Base-by-base conservation (phyloP, 495 filamentous ascomycete genomes). In the Trypethelium eluteriae region DNA sequence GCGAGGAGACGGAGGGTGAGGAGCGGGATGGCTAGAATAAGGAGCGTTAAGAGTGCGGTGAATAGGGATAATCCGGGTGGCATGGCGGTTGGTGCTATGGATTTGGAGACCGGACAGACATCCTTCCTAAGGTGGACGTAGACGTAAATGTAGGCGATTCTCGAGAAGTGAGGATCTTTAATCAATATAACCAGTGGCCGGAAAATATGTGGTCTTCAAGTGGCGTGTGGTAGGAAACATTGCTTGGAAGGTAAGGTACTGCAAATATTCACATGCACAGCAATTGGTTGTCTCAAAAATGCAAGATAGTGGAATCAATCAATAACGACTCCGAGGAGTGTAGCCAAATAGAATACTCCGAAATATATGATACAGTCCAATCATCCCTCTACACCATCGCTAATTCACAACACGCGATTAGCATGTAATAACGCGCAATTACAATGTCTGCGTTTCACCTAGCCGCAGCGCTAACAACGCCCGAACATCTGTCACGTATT, bases 401-500 rank as follows among this genome's bases (percentile, higher is more conserved):
- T 63, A 41, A 63, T 10, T 41, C 62, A 41, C n/a, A n/a, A 41
- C 14, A 41, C 41, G 35, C 62, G 32, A 39, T 34, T 2, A 38
- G 38, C 39, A 38, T 72, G 38, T 38, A 39, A 39, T 10, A 39
- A 25, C 62, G 16, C 18, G 3, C 9, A 5, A 47, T 67, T 70
- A 83, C 66, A 79, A 73, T 46, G 72, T 66, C 70, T 84, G 80
- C 59, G 79, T 74, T 77, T 98, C 90, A 9, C 94, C 94, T 71
- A 92, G 88, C 68, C 93, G 85, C 71, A 98, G 81, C 44, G 90
- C 91, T 69, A 98, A 79, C 63, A 97, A 79, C 57, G 94, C 92
- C 59, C 94, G 84, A 39, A 98, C 94, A 78, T 98, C 94, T 32
- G 89, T 96, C 66, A 91, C 92, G 80, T 96, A 95, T 77, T 98